Evolutionary conservation across 331 rosid species (phyloP).

Genomic region (Stylosanthes scabra): DNA sequence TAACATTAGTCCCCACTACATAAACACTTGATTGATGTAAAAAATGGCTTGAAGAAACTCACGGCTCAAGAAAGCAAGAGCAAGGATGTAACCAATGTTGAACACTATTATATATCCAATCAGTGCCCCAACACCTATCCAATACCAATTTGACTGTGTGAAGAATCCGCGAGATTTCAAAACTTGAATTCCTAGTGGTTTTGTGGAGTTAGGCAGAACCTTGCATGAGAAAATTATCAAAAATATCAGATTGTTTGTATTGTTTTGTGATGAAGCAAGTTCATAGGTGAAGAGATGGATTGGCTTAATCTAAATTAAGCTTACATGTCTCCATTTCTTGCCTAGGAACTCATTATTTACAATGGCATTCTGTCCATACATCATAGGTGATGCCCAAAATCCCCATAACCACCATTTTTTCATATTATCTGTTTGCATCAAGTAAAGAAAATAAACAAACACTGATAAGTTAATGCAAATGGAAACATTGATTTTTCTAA

Average conservation of each 20-base stretch:
- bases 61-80: conserved; percentile 52
- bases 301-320: background rate
- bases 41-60: conserved; percentile 24
- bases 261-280: background rate
- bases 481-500: no score
- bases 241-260: background rate
- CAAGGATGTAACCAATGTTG: conserved; percentile 42
- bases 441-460: background rate
- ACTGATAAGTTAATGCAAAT: background rate
- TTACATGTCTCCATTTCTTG: conserved; percentile 49
- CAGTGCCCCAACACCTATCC: conserved; percentile 54
- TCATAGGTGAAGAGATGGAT: background rate
- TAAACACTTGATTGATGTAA: background rate
- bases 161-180: conserved; percentile 48
- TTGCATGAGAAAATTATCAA: background rate
- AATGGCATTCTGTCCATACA: conserved; percentile 50
- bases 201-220: conserved; percentile 38
- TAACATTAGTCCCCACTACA: background rate
- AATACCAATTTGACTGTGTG: conserved; percentile 48
- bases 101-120: conserved; percentile 39
- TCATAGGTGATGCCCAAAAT: conserved; percentile 48
- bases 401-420: conserved; percentile 64
- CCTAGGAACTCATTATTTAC: conserved; percentile 57
- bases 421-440: conserved; percentile 35
- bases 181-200: conserved; percentile 46